phyloP scores from a whole-genome alignment of 345 rosid genomes.

The Pseudoturritis turrita region DNA sequence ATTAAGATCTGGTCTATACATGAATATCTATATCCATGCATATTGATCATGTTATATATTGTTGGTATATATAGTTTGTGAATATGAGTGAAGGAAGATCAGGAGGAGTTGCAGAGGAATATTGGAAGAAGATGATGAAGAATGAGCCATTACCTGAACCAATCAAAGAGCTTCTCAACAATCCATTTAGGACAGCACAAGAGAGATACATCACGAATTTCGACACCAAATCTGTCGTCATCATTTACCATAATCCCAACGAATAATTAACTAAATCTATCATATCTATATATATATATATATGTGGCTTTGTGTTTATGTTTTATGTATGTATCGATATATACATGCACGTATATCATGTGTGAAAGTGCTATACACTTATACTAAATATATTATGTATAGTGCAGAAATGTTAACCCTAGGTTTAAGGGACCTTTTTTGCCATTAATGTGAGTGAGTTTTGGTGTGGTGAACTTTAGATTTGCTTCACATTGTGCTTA shows the following conservation, averaged over 20 bases:
- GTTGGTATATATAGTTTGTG: conserved; percentile 32
- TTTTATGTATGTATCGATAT: conserved; percentile 13
- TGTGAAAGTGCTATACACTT: background rate
- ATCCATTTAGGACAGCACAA: conserved; percentile 25
- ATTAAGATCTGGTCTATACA: conserved; percentile 5
- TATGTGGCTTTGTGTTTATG: background rate
- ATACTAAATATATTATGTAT: background rate
- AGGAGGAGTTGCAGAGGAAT: conserved; percentile 44
- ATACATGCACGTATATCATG: conserved; percentile 7
- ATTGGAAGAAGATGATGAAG: conserved; percentile 62
- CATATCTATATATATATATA: background rate
- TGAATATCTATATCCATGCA: background rate
- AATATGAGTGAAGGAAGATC: conserved; percentile 40
- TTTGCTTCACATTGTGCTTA: background rate
- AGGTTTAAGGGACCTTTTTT: background rate
- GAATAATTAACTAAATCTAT: background rate
- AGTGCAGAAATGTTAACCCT: conserved; percentile 19
- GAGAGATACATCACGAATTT: conserved; percentile 23
- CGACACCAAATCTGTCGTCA: conserved; percentile 23
- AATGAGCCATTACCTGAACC: conserved; percentile 59
- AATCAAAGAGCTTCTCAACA: conserved; percentile 35
- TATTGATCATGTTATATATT: background rate
- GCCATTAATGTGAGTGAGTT: background rate
- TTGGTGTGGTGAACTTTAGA: background rate
- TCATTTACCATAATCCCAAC: conserved; percentile 30